These are phyloP conservation scores for Cutaneotrichosporon sp. DNA, from an alignment of 1,284 basidiomycete species.

Conservation along the genomic window DNA sequence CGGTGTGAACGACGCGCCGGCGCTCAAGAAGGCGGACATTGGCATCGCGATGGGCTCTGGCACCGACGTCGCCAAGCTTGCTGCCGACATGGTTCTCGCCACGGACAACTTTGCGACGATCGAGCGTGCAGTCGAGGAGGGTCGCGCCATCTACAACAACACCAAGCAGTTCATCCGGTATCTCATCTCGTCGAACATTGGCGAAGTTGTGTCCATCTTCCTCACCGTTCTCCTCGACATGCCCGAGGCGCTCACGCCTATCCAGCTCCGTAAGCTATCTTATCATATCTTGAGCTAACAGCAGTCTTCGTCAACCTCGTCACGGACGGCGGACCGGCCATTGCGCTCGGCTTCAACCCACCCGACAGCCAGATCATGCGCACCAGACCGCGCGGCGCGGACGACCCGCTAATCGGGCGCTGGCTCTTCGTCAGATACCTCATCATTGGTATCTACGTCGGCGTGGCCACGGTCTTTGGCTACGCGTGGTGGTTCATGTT, in stretches of 20 bases:
- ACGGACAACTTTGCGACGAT: constrained; percentile 72
- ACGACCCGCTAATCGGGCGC: constrained; percentile 83
- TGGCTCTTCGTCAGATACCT: constrained; percentile 97
- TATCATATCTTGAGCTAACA: background rate
- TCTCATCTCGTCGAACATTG: constrained; percentile 89
- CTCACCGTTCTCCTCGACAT: constrained; percentile 93
- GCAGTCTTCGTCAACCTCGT: constrained; percentile 91
- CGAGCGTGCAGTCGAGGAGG: constrained; percentile 92
- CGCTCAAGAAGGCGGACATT: constrained; percentile 94
- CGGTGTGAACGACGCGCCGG: constrained; percentile 96
- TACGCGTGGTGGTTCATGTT: constrained; percentile 99
- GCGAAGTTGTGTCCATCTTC: constrained; percentile 97
- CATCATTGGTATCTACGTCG: constrained; percentile 90
- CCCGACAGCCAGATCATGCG: constrained; percentile 95
- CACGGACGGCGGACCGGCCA: constrained; percentile 87
- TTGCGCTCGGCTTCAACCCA: constrained; percentile 98
- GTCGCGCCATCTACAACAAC: constrained; percentile 96
- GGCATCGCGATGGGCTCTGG: constrained; percentile 99
- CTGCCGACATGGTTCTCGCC: constrained; percentile 93
- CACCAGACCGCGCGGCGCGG: constrained; percentile 79
- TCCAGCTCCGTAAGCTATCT: constrained; percentile 63
- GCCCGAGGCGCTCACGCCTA: constrained; percentile 97
- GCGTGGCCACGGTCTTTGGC: constrained; percentile 89
- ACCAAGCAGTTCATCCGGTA: constrained; percentile 81
- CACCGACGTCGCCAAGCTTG: constrained; percentile 96